Base-by-base conservation (phyloP, 805 yeast species). In the Hemisphaericaspora nanyangensis region DNA sequence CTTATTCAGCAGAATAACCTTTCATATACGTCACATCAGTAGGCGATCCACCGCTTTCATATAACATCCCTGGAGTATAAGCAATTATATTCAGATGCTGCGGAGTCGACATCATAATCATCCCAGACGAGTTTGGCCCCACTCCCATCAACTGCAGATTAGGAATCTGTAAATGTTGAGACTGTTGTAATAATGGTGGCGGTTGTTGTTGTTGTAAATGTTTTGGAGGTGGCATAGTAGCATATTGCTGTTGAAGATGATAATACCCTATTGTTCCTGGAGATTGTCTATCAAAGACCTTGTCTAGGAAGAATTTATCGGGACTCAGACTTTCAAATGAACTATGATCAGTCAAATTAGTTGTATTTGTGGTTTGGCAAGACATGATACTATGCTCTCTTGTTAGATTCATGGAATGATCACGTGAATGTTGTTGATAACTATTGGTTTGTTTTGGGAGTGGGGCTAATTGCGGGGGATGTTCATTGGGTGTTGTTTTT, bases 31-130 rank as follows among this genome's bases (percentile, higher is more conserved):
- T 22, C 5, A 8, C 26, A 22, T 22, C 26, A 22, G 26, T 8
- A 8, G 26, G 26, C 11, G 26, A 22, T 22, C 26, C 26, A n/a
- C n/a, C n/a, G 5, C 5, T 22, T 16, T 30, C 24, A 24, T 10
- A 26, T 12, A 29, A 26, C 16, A 25, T 18, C 22, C 30, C 35
- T 25, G 28, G 33, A 24, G 18, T 25, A 22, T 30, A 30, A n/a
- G n/a, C n/a, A 8, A 22, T 12, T 19, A 39, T 28, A 29, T 35
- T n/a, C 36, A 35, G 65, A 43, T 64, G 70, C 39, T 64, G 70
- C 4, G 74, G 74, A 5, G 74, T 68, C 36, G 72, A 65, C 70
- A 68, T 63, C 58, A 61, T 54, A 66, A 63, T 63, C 63, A 58
- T 29, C 18, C 31, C 31, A 12, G 26, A 22, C 11, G 26, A 22